Evolutionary conservation across 176 grass and related monocot genomes (phyloP), one percentile per base, ranked within the genome.

Genomic region (Triticum timopheevii): DNA sequence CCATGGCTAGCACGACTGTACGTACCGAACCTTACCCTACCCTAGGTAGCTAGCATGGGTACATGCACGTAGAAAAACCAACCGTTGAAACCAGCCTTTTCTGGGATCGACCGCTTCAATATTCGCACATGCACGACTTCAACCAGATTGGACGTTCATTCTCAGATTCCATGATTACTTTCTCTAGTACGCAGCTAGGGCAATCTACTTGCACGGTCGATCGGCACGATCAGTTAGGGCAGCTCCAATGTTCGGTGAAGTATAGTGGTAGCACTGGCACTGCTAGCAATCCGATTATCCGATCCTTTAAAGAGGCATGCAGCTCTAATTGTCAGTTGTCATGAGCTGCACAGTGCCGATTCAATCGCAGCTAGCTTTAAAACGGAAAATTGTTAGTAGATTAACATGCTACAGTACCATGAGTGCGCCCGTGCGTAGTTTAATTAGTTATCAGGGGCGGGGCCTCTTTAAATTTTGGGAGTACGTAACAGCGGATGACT

Each of bases 141-240:
- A 78, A 62, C 36, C 20, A 6, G 17, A 80, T 45, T 64, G 24
- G 80, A 86, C 83, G 63, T 77, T 82, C 83, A 86, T 77, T 86
- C 70, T 49, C 83, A 86, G 61, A 81, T 8, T 75, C 71, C 22
- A 63, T 24, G 38, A 49, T 86, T 33, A 71, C 25, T 86, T 45
- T 56, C 69, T 86, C 16, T 52, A 6, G 54, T 8, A 58, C 44
- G 52, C 7, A 58, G 17, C 10, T 6, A 83, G 80, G 62, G 82
- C 88, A 52, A 76, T 68, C 15, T 9, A 10, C 61, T 6, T 11
- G 35, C 15, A 11, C n/a, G 62, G 1, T 13, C 49, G 13, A 24
- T 65, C 47, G 42, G 4, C 25, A 44, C 25, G 36, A 70, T 58
- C 65, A 22, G 66, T 34, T 10, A 52, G 31, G 66, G 7, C 6